Conservation (phyloP, 2,329 filamentous ascomycete genomes). For the Boeremia lycopersici region DNA sequence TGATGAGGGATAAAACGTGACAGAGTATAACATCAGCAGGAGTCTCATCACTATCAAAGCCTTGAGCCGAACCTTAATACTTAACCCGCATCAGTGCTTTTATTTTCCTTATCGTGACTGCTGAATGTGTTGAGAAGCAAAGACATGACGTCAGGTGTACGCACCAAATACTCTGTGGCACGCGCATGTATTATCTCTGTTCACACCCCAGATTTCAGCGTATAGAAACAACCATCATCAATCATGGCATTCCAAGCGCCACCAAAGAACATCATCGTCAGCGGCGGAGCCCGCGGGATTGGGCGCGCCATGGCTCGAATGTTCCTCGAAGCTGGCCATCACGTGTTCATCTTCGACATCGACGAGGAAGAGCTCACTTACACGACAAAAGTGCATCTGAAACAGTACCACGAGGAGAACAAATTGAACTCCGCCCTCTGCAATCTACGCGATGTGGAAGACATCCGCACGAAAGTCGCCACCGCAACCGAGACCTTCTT, state of each 20-base stretch:
- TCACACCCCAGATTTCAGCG: background rate
- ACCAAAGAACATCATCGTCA: constrained; percentile 47
- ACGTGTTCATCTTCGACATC: constrained; percentile 55
- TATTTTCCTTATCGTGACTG: background rate
- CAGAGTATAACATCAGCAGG: background rate
- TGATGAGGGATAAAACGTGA: background rate
- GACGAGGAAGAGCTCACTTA: constrained; percentile 45
- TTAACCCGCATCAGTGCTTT: background rate
- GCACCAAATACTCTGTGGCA: constrained; percentile 14
- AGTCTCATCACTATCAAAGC: background rate
- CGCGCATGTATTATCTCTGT: background rate
- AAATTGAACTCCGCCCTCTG: constrained; percentile 49
- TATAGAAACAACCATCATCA: background rate
- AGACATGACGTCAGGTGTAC: constrained; percentile 37
- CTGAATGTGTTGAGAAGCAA: constrained; percentile 13
- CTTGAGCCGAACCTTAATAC: background rate
- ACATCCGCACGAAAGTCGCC: constrained; percentile 50
- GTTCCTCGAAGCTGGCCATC: constrained; percentile 52
- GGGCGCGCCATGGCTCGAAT: constrained; percentile 55
- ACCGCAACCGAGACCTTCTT: constrained; percentile 52
- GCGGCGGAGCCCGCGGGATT: constrained; percentile 56
- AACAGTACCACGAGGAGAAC: constrained; percentile 43
- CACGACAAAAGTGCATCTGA: constrained; percentile 50
- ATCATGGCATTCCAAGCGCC: constrained; percentile 11
- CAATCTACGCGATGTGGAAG: constrained; percentile 52